A percentile compares a stretch with the other conserved stretches of the same genome.
Evolutionary conservation across 495 filamentous ascomycete species (phyloP).

Genomic region (Hypoxylon lienhwacheense): DNA sequence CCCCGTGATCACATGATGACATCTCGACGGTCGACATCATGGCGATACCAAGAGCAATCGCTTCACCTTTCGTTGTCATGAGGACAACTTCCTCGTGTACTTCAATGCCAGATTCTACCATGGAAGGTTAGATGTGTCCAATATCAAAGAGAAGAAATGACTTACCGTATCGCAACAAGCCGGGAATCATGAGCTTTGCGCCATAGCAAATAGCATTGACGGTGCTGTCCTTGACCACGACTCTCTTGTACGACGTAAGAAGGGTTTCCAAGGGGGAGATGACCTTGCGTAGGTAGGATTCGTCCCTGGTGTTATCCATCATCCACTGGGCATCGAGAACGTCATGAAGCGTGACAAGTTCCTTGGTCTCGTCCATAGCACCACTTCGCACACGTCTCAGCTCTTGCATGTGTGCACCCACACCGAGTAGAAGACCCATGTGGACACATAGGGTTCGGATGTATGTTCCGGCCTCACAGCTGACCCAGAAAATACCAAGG

Average conservation of each 20-base stretch:
- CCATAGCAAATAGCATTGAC: constrained; percentile 96
- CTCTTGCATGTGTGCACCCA: constrained; percentile 99
- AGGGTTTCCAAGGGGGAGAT: constrained; percentile 90
- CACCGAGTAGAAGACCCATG: constrained; percentile 86
- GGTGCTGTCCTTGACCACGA: constrained; percentile 92
- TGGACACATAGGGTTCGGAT: constrained; percentile 98
- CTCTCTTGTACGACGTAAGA: constrained; percentile 86
- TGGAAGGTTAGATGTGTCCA: constrained; percentile 16
- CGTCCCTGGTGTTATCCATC: constrained; percentile 87
- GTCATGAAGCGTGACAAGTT: constrained; percentile 92
- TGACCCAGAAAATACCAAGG: constrained; percentile 99
- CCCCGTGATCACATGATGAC: constrained; percentile 89
- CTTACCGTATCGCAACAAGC: constrained; percentile 83
- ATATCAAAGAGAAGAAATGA: background rate
- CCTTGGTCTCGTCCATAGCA: constrained; percentile 87
- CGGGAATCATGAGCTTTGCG: constrained; percentile 96
- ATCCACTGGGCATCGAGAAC: constrained; percentile 94
- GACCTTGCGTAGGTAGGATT: constrained; percentile 81
- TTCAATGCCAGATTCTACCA: constrained; percentile 78
- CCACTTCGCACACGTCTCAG: constrained; percentile 89
- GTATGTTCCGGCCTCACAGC: constrained; percentile 97
- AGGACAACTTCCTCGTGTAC: constrained; percentile 90
- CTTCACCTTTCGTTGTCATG: constrained; percentile 98
- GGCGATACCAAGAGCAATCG: constrained; percentile 91
- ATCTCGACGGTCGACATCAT: constrained; percentile 95